Conservation (phyloP, 495 filamentous ascomycete species). For the Penicillium samsonianum region DNA sequence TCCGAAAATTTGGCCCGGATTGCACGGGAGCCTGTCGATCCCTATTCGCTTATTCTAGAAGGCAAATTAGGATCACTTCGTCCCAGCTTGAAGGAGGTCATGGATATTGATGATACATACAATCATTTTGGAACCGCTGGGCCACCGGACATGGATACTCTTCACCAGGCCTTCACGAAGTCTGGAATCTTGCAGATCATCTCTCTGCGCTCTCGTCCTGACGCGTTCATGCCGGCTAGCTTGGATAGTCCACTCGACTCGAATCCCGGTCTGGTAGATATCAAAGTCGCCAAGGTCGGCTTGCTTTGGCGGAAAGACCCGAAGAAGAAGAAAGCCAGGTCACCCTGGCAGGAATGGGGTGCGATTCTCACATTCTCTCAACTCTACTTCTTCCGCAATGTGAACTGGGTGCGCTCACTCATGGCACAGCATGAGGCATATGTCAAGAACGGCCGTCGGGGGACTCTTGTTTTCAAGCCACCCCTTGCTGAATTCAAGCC, state of each 20-base stretch:
- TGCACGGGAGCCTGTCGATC: conserved; percentile 84
- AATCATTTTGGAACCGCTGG: conserved; percentile 76
- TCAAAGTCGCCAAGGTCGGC: conserved; percentile 96
- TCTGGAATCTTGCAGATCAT: conserved; percentile 92
- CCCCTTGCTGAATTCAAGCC: conserved; percentile 90
- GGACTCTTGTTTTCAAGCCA: conserved; percentile 81
- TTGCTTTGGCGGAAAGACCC: conserved; percentile 92
- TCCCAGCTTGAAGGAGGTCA: conserved; percentile 85
- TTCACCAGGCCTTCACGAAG: conserved; percentile 86
- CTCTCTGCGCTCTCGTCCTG: conserved; percentile 86
- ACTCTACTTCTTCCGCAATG: conserved; percentile 94
- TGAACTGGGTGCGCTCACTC: conserved; percentile 84
- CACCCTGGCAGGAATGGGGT: conserved; percentile 99
- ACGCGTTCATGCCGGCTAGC: conserved; percentile 90
- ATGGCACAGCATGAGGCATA: conserved; percentile 84
- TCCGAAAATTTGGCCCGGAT: conserved; percentile 66
- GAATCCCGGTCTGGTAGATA: conserved; percentile 91
- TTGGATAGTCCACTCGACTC: conserved; percentile 83
- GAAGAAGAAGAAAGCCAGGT: conserved; percentile 92
- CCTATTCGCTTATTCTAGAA: conserved; percentile 91
- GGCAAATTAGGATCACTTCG: conserved; percentile 77
- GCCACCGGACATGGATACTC: conserved; percentile 69
- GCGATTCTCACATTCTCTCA: conserved; percentile 92
- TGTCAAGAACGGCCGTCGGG: conserved; percentile 53
- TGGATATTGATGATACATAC: conserved; percentile 91